These are phyloP conservation scores for Beverwykella pulmonaria DNA, from an alignment of 495 filamentous ascomycete genomes.

Conservation along the genomic window DNA sequence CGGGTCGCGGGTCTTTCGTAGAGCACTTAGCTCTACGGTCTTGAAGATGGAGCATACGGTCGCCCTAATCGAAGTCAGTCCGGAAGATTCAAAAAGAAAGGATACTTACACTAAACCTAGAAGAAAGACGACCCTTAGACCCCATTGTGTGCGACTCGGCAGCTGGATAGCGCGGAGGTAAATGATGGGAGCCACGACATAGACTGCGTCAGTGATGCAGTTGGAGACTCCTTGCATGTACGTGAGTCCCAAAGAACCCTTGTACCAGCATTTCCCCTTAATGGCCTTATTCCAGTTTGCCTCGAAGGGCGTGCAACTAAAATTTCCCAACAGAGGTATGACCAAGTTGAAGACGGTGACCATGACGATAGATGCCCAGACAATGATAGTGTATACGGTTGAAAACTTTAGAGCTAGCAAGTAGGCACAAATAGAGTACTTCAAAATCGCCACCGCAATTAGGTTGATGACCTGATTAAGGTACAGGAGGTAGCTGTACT, in stretches of 20 bases:
- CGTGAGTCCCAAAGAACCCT: neutral
- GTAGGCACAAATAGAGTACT: slow-evolving; percentile 18
- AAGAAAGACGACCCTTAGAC: slow-evolving; percentile 15
- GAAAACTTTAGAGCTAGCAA: slow-evolving; percentile 19
- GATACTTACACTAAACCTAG: slow-evolving; percentile 15
- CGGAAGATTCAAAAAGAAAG: neutral
- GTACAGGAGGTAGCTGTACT: slow-evolving; percentile 5
- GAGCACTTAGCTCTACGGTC: neutral
- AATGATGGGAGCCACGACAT: slow-evolving; percentile 15
- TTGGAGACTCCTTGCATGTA: slow-evolving; percentile 21
- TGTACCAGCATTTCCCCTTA: slow-evolving; percentile 8
- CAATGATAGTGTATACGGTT: slow-evolving; percentile 7
- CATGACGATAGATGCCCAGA: slow-evolving; percentile 15
- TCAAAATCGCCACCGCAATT: slow-evolving; percentile 4
- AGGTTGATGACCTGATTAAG: slow-evolving; percentile 15
- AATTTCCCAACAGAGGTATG: slow-evolving; percentile 1
- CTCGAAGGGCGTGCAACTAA: slow-evolving; percentile 11
- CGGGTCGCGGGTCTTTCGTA: slow-evolving; percentile 1
- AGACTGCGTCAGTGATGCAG: slow-evolving; percentile 18
- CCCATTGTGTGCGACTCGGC: slow-evolving; percentile 19
- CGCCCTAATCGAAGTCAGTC: neutral
- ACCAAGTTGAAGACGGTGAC: slow-evolving; percentile 14
- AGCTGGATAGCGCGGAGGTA: slow-evolving; percentile 22
- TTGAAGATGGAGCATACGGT: slow-evolving; percentile 23
- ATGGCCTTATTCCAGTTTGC: neutral